Conservation (phyloP, 1,284 basidiomycete genomes). For the Microbotryum lychnidis-dioicae region DNA sequence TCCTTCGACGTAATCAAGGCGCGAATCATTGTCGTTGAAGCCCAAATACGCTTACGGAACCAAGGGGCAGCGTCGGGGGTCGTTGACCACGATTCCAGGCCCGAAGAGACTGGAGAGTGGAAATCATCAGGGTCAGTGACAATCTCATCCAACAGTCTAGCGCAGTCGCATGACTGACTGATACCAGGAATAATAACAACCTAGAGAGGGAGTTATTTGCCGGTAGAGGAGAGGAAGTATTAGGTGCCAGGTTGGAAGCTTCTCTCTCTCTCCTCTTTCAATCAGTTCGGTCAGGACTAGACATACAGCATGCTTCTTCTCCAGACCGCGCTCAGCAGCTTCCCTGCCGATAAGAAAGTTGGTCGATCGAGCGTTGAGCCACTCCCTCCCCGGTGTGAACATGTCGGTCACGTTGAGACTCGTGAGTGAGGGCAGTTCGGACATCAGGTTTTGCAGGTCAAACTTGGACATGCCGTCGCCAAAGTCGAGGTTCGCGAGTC, state of each 20-base stretch:
- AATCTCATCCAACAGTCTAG: background rate
- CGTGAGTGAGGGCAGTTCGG: slow-evolving; percentile 22
- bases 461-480: slow-evolving; percentile 13
- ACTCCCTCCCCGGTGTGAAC: slow-evolving; percentile 21
- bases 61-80: slow-evolving; percentile 64
- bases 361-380: slow-evolving; percentile 15
- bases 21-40: slow-evolving; percentile 70
- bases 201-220: background rate
- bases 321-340: slow-evolving; percentile 57
- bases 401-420: slow-evolving; percentile 22
- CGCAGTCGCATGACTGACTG: slow-evolving; percentile 40
- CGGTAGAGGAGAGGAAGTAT: slow-evolving; percentile 50
- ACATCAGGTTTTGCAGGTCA: slow-evolving; percentile 23
- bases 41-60: slow-evolving; percentile 81
- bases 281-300: slow-evolving; percentile 36
- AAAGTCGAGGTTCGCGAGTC: slow-evolving; percentile 19
- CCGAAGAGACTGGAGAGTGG: slow-evolving; percentile 28
- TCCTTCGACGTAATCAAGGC: slow-evolving; percentile 78
- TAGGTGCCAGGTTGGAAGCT: slow-evolving; percentile 8
- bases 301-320: slow-evolving; percentile 63
- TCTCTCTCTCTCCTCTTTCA: too few relatives aligned
- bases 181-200: slow-evolving; percentile 41
- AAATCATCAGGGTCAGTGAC: background rate
- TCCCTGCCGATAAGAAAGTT: slow-evolving; percentile 72
- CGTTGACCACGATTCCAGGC: slow-evolving; percentile 79